A percentile compares a stretch with the other conserved stretches of the same genome.
phyloP scores from a whole-genome alignment of 2,329 filamentous ascomycete genomes.

The Neopestalotiopsis rosae region DNA sequence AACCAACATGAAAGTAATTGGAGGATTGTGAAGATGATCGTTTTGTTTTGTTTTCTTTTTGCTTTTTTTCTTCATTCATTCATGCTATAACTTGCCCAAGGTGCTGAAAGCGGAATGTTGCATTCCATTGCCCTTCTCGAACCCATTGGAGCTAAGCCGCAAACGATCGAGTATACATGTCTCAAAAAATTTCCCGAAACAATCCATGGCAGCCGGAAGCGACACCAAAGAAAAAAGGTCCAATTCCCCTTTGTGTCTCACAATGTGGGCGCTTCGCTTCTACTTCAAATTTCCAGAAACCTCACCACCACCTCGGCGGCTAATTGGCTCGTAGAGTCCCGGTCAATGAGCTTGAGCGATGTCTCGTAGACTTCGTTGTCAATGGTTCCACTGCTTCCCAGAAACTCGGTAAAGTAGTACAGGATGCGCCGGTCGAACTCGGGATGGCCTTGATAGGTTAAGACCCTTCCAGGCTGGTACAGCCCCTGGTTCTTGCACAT shows the following conservation, averaged over 20 bases:
- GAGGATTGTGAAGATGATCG: background rate
- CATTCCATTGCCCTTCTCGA: background rate
- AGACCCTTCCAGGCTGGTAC: conserved; percentile 19
- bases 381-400: conserved; percentile 13
- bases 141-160: background rate
- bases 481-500: conserved; percentile 20
- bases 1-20: background rate
- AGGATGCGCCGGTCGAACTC: conserved; percentile 19
- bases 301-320: conserved; percentile 11
- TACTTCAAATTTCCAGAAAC: conserved; percentile 12
- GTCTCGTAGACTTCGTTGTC: conserved; percentile 9
- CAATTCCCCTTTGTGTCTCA: conserved; percentile 12
- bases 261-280: background rate
- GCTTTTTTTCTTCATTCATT: background rate
- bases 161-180: conserved; percentile 6
- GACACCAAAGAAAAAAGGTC: background rate
- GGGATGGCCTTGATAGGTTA: conserved; percentile 22
- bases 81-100: background rate
- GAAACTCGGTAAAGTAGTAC: conserved; percentile 14
- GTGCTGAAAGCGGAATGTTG: background rate
- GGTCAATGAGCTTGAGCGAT: conserved; percentile 10
- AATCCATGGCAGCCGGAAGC: background rate
- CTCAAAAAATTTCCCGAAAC: background rate
- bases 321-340: conserved; percentile 6
- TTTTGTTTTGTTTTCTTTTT: too few species aligned